A percentile compares a stretch with the other conserved stretches of the same genome.
phyloP scores from a whole-genome alignment of 2,329 filamentous ascomycete species.

The Sporothrix luriei region DNA sequence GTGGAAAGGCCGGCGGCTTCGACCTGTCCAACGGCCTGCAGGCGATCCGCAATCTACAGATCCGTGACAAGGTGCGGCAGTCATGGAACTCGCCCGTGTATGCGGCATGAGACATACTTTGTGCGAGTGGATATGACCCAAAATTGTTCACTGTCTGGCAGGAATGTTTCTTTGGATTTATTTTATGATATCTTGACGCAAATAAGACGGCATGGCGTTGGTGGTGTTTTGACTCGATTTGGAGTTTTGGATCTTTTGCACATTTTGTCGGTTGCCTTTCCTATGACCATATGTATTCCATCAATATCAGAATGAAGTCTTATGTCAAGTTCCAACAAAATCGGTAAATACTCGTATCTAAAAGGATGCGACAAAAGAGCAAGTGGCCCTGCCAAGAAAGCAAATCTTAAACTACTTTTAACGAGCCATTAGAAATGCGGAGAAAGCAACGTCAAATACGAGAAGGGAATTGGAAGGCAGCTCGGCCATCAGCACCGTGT shows the following conservation, averaged over 20 bases:
- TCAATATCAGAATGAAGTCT: background rate
- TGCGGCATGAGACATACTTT: conserved; percentile 37
- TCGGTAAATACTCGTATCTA: background rate
- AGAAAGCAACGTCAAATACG: conserved; percentile 4
- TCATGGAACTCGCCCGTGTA: conserved; percentile 48
- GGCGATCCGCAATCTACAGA: conserved; percentile 40
- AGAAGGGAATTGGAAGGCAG: background rate
- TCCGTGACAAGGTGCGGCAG: conserved; percentile 43
- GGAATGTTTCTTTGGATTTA: background rate
- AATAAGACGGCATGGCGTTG: conserved; percentile 23
- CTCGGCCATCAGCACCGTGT: background rate
- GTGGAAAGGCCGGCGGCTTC: conserved; percentile 2
- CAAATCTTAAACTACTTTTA: conserved; percentile 9
- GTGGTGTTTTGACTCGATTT: background rate
- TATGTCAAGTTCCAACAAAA: background rate
- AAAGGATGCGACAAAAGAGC: background rate
- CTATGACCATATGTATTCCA: background rate
- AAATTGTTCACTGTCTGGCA: background rate
- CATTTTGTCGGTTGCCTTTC: background rate
- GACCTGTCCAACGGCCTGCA: conserved; percentile 38
- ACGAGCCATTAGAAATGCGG: background rate
- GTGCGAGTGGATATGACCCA: no score
- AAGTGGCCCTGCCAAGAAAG: conserved; percentile 19
- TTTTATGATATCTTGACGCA: conserved; percentile 20
- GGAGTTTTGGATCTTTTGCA: background rate